Evolutionary conservation across 2,329 filamentous ascomycete genomes (phyloP).

Genomic region (Aspergillus puulaauensis): DNA sequence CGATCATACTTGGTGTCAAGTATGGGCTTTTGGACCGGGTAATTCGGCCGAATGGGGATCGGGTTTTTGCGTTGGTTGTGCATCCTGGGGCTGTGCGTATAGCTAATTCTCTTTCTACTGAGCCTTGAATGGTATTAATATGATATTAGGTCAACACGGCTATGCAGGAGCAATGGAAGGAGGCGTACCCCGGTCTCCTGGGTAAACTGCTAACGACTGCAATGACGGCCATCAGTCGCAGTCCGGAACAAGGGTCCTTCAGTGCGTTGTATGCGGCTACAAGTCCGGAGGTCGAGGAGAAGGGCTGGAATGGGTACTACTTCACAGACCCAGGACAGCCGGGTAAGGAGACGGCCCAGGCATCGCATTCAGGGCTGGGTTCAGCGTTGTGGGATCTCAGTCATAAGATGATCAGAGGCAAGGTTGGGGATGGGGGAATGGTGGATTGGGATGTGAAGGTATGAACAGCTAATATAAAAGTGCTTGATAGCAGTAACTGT

Average conservation of each 20-base stretch:
- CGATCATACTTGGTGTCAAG: constrained; percentile 45
- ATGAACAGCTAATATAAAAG: not conserved
- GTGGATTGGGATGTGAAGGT: constrained; percentile 29
- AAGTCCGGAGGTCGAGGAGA: constrained; percentile 42
- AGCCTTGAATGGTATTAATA: not conserved
- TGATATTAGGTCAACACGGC: constrained; percentile 41
- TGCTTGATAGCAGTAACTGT: not conserved
- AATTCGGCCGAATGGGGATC: constrained; percentile 43
- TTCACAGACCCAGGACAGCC: constrained; percentile 40
- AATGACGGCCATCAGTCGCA: constrained; percentile 36
- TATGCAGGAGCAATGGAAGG: constrained; percentile 50
- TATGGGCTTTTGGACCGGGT: constrained; percentile 43
- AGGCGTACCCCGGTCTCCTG: constrained; percentile 44
- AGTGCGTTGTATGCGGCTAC: constrained; percentile 47
- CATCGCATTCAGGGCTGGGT: constrained; percentile 40
- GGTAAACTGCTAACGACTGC: constrained; percentile 40
- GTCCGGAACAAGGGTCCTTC: constrained; percentile 45
- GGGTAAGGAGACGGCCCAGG: constrained; percentile 42
- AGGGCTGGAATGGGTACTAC: constrained; percentile 46
- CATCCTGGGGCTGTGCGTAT: constrained; percentile 36
- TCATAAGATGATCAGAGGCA: constrained; percentile 40
- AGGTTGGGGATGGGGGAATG: constrained; percentile 41
- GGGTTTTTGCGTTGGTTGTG: constrained; percentile 43
- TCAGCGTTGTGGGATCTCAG: constrained; percentile 43
- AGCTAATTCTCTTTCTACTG: not conserved